Conservation (phyloP, 106 monocot species). For the Hemerocallis citrina region DNA sequence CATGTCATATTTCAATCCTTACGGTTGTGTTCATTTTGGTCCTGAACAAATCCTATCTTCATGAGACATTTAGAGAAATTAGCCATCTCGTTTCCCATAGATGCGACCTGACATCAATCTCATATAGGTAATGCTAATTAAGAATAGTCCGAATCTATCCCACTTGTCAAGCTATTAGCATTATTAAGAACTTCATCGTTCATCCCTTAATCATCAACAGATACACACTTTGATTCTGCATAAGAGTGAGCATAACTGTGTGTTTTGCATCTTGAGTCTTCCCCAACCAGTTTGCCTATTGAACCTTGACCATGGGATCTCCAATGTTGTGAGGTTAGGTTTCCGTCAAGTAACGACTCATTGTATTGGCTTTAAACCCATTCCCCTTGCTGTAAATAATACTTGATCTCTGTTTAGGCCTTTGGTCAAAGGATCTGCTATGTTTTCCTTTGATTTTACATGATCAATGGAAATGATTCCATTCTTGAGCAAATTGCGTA, state of each 20-base stretch:
- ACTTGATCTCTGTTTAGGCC: background rate
- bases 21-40: too few species aligned
- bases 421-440: conserved; percentile 1
- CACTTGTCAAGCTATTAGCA: too few species aligned
- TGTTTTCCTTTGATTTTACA: background rate
- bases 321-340: background rate
- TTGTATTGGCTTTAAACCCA: background rate
- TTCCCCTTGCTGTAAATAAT: background rate
- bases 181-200: background rate
- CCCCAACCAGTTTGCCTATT: background rate
- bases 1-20: too few species aligned
- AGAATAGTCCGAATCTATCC: too few species aligned
- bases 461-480: background rate
- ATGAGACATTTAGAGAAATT: too few species aligned
- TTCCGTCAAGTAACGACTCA: background rate
- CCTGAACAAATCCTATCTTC: too few species aligned
- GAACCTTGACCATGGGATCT: background rate
- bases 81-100: too few species aligned
- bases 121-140: too few species aligned
- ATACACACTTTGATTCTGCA: background rate
- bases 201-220: background rate
- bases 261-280: background rate
- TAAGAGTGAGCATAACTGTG: background rate
- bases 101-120: too few species aligned
- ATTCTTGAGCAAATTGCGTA: background rate